Base-by-base conservation (phyloP, 192 early-diverging fungal species). In the Coemansia sp. region DNA sequence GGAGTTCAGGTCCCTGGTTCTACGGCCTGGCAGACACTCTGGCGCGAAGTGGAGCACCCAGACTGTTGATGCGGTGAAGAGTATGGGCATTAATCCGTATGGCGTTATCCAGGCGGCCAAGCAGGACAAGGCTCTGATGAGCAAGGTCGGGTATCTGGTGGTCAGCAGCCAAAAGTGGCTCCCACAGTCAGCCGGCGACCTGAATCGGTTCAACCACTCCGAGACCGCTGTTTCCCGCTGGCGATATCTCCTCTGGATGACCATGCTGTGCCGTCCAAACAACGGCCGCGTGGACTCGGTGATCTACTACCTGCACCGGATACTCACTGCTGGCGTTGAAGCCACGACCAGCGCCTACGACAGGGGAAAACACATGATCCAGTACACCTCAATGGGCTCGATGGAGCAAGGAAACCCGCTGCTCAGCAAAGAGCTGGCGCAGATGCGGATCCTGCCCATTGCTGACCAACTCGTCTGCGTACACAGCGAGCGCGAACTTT, bases 231-330 rank as follows among this genome's bases (percentile, higher is more conserved):
- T 81, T 4, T 53, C 66, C 21, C 79, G 68, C 38, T 81, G 79
- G 79, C 50, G 73, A 13, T 81, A 76, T 21, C 53, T 76, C 9
- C 42, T 81, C 41, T 81, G 79, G 79, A 59, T 66, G 67, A 67
- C 67, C 0, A 69, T 72, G 66, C 45, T 76, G n/a, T 32, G 57
- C 23, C 61, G 74, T 0, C 74, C 70, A 6, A 21, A 50, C 3
- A 64, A n/a, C n/a, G 67, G n/a, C 19, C 74, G 79, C 4, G 54
- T 81, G 16, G 79, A 81, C 37, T 43, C 71, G 42, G 67, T 81
- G 7, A 11, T 81, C 6, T 76, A 72, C 23, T 72, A 72, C 47
- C 50, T 81, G 10, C 50, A 56, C 43, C n/a, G 32, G 2, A 56
- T 63, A 44, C 48, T 81, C 8, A 56, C 66, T 10, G 62, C 67